phyloP scores from a whole-genome alignment of 352 stramenopile species.

The Phytophthora pinifolia region DNA sequence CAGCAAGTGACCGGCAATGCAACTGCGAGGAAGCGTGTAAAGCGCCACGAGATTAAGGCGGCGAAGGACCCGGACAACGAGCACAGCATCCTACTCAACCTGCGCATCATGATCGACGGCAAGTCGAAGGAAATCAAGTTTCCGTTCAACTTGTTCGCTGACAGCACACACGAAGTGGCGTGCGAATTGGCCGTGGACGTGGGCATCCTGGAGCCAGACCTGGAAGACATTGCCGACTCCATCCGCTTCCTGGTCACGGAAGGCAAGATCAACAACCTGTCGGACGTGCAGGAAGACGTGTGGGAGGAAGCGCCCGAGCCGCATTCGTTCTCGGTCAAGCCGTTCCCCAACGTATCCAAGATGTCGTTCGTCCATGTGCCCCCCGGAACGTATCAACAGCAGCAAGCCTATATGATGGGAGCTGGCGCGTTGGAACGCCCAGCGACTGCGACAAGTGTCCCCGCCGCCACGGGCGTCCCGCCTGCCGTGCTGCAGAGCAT shows the following conservation, averaged over 20 bases:
- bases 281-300: conserved; percentile 72
- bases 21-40: conserved; percentile 50
- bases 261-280: conserved; percentile 85
- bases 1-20: conserved; percentile 5
- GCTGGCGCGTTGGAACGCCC: conserved; percentile 23
- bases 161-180: conserved; percentile 93
- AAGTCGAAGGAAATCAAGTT: conserved; percentile 97
- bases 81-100: conserved; percentile 86
- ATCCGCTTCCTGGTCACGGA: conserved; percentile 89
- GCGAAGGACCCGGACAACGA: conserved; percentile 79
- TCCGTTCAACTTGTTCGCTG: conserved; percentile 94
- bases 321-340: conserved; percentile 77
- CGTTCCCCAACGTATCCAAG: conserved; percentile 79
- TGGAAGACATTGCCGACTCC: conserved; percentile 94
- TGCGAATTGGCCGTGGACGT: conserved; percentile 95
- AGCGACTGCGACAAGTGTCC: conserved; percentile 20
- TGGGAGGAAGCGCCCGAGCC: conserved; percentile 88
- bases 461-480: conserved; percentile 12
- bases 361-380: conserved; percentile 62
- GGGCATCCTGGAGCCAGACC: conserved; percentile 89
- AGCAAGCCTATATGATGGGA: conserved; percentile 32
- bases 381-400: conserved; percentile 24
- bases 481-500: conserved; percentile 21
- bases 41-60: conserved; percentile 84
- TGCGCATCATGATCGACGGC: conserved; percentile 89